A percentile compares a stretch with the other conserved stretches of the same genome.
These are phyloP conservation scores for Hymenoscyphus infarciens DNA, from an alignment of 2,329 filamentous ascomycete genomes.

Conservation along the genomic window DNA sequence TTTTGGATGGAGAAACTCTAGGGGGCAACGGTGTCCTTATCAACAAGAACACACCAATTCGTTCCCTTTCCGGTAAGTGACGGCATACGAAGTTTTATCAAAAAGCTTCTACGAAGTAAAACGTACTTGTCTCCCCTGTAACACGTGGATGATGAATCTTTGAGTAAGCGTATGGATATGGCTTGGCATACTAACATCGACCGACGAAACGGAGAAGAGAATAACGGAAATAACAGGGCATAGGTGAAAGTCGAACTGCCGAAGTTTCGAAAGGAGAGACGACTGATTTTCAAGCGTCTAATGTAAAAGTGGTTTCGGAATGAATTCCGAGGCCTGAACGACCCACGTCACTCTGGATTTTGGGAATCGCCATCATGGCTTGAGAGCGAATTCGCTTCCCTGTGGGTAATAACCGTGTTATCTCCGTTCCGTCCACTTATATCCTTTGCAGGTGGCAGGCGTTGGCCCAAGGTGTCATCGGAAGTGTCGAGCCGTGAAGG, in stretches of 20 bases:
- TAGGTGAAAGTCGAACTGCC: neutral
- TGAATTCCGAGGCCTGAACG: neutral
- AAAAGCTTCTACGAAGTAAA: neutral
- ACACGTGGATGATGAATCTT: neutral
- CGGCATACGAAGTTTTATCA: neutral
- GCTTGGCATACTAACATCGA: neutral
- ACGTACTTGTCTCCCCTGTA: neutral
- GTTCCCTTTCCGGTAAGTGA: neutral
- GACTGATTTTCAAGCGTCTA: neutral
- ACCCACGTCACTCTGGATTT: constrained; percentile 3
- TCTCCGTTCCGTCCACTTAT: constrained; percentile 7
- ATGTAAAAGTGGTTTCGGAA: constrained; percentile 2
- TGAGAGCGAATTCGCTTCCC: neutral
- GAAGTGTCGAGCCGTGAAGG: neutral
- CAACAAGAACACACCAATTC: neutral
- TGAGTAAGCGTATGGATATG: neutral
- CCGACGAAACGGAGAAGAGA: neutral
- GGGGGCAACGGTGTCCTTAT: neutral
- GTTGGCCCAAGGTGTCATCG: constrained; percentile 1
- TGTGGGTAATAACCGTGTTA: constrained; percentile 10
- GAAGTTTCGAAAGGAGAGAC: neutral
- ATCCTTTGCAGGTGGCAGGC: constrained; percentile 3
- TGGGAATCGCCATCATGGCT: neutral
- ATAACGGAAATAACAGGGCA: neutral
- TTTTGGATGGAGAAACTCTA: too few relatives aligned